phyloP scores from a whole-genome alignment of 345 rosid species.

The Isatis tinctoria region DNA sequence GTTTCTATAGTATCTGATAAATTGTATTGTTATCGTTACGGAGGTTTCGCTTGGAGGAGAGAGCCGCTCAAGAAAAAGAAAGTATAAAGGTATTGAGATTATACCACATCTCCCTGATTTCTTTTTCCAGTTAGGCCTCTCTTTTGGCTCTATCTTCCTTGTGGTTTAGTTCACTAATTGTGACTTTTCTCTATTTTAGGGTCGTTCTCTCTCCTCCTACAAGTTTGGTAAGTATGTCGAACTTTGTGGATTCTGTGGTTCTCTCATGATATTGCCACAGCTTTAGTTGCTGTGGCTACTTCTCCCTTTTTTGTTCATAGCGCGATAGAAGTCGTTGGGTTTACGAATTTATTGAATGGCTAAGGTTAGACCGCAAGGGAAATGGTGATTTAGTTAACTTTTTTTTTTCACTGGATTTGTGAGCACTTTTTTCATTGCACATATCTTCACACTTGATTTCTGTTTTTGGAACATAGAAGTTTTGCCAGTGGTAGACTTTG shows the following conservation, averaged over 20 bases:
- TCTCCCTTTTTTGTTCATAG: background rate
- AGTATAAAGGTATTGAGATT: conserved; percentile 17
- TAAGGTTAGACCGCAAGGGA: background rate
- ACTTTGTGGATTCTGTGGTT: background rate
- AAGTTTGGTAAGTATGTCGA: conserved; percentile 23
- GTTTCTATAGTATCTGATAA: conserved; percentile 7
- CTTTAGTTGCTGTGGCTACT: background rate
- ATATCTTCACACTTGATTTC: background rate
- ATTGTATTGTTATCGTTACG: conserved; percentile 22
- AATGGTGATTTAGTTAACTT: background rate
- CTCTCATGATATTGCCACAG: background rate
- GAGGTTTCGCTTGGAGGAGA: conserved; percentile 35
- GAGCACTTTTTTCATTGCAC: background rate
- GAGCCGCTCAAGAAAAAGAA: conserved; percentile 4
- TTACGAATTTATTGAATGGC: background rate
- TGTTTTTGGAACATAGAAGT: background rate
- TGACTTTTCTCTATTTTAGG: conserved; percentile 5
- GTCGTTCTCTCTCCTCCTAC: conserved; percentile 24
- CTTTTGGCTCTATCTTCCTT: background rate
- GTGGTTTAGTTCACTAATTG: conserved; percentile 10
- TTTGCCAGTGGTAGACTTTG: background rate
- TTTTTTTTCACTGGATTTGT: background rate
- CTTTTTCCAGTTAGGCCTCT: background rate
- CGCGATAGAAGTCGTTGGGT: background rate
- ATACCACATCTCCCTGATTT: background rate